Evolutionary conservation across 1,284 basidiomycete genomes (phyloP).

Genomic region (Pyrrhoderma lamaoense): DNA sequence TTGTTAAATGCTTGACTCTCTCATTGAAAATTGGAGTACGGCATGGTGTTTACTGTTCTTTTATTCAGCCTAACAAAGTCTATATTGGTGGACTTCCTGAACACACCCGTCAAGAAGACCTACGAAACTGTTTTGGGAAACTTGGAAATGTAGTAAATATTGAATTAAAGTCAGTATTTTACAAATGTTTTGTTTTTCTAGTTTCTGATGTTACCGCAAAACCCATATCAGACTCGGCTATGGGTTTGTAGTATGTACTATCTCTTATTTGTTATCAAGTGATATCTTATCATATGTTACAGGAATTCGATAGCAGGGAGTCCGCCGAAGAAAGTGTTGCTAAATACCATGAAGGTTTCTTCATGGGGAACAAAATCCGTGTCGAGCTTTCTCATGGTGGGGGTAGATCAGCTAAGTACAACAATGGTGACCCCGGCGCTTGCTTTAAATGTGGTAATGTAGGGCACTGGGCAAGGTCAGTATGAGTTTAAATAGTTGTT

Average conservation of each 20-base stretch:
- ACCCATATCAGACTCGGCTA: slow-evolving; percentile 56
- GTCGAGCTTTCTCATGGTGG: slow-evolving; percentile 79
- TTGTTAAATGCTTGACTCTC: slow-evolving; percentile 20
- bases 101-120: slow-evolving; percentile 73
- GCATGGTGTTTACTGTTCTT: slow-evolving; percentile 58
- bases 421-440: slow-evolving; percentile 65
- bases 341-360: slow-evolving; percentile 78
- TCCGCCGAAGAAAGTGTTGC: slow-evolving; percentile 78
- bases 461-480: slow-evolving; percentile 81
- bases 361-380: slow-evolving; percentile 84
- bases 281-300: slow-evolving; percentile 5
- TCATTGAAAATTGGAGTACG: slow-evolving; percentile 28
- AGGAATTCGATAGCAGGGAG: slow-evolving; percentile 77
- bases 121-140: slow-evolving; percentile 77
- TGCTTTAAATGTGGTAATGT: slow-evolving; percentile 78
- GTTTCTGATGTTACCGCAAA: slow-evolving; percentile 1
- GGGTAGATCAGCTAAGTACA: slow-evolving; percentile 66
- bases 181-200: slow-evolving; percentile 11
- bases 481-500: slow-evolving; percentile 16
- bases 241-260: slow-evolving; percentile 68
- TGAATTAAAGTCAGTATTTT: slow-evolving; percentile 66
- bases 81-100: slow-evolving; percentile 83
- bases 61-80: slow-evolving; percentile 79
- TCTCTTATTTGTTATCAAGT: neutral
- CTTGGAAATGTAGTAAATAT: slow-evolving; percentile 70